Base-by-base conservation (phyloP, 2,329 filamentous ascomycete genomes). In the Neofusicoccum parvum region DNA sequence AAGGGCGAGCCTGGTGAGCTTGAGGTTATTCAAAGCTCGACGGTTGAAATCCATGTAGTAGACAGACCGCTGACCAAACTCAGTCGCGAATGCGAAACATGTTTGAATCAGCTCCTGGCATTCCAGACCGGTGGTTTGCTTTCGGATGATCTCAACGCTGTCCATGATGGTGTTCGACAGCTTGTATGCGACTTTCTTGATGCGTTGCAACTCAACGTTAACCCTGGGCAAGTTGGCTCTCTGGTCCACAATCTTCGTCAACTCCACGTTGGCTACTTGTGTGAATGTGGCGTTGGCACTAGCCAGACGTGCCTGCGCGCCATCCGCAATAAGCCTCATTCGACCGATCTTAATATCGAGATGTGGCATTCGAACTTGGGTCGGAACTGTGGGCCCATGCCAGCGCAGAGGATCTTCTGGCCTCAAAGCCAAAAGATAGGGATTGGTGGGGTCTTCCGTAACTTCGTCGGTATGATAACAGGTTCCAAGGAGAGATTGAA, bases 111-210 rank as follows among this genome's bases (percentile, higher is more conserved):
- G 87, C 73, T 99, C 95, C 72, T 97, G 93, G 75, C 94, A 97
- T 69, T 95, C 90, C 69, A 94, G 86, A 9, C 90, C 92, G 65
- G 86, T 85, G 1, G 93, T 93, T 78, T 99, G 94, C 70, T 88
- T 89, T 69, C 93, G 87, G 69, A 99, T 95, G 68, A 92, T 92
- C 75, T 96, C 92, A 50, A 99, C 95, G 75, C 93, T 97, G 78
- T 98, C 94, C 92, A 99, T 97, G 79, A 99, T 98, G 6, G 93
- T 92, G 79, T 97, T 98, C 60, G 93, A 97, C 49, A 99, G 85
- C 78, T 96, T 97, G 83, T 96, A 98, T 3, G 94, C 92, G 2
- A 96, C 96, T 76, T 94, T 93, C 72, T 96, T 94, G 72, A 97
- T 97, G 76, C 96, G 96, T 72, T 92, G 94, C 69, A 99, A 82